These are phyloP conservation scores for Dendrothele bispora DNA, from an alignment of 768 basidiomycete genomes.

Conservation along the genomic window DNA sequence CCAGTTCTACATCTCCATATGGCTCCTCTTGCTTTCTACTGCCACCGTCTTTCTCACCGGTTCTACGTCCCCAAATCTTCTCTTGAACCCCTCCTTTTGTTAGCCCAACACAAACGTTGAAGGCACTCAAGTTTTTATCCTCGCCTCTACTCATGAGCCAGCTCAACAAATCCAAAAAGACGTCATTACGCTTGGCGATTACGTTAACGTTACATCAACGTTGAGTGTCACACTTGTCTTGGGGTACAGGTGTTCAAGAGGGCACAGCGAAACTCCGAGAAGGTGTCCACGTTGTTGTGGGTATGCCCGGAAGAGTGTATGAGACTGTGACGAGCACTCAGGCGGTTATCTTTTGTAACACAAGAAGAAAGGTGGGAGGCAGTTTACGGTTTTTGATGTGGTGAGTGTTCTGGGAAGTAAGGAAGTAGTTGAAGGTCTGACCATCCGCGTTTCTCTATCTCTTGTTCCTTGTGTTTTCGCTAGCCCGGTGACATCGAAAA, in stretches of 20 bases:
- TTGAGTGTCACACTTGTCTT: slow-evolving; percentile 95
- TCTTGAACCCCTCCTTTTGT: no score
- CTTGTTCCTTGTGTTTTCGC: no score
- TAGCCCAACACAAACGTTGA: slow-evolving; percentile 85
- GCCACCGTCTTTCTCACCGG: neutral
- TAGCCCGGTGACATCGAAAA: no score
- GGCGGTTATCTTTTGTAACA: no score
- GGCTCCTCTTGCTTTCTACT: neutral
- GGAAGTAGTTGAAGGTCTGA: no score
- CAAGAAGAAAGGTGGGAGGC: no score
- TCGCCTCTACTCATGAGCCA: slow-evolving; percentile 95
- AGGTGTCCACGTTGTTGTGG: slow-evolving; percentile 86
- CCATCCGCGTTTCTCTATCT: no score
- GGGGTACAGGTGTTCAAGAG: slow-evolving; percentile 95
- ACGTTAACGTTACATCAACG: slow-evolving; percentile 91
- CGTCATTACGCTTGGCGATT: slow-evolving; percentile 91
- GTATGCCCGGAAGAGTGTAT: no score
- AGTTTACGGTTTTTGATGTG: slow-evolving; percentile 75
- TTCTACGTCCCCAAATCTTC: slow-evolving; percentile 4
- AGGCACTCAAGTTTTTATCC: slow-evolving; percentile 93
- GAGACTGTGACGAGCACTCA: no score
- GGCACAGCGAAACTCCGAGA: slow-evolving; percentile 97
- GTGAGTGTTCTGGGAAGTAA: no score
- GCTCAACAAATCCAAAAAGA: slow-evolving; percentile 98
- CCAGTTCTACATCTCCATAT: no score